Conservation (phyloP, 371 early-diverging fungal species). For the Lichtheimia corymbifera region DNA sequence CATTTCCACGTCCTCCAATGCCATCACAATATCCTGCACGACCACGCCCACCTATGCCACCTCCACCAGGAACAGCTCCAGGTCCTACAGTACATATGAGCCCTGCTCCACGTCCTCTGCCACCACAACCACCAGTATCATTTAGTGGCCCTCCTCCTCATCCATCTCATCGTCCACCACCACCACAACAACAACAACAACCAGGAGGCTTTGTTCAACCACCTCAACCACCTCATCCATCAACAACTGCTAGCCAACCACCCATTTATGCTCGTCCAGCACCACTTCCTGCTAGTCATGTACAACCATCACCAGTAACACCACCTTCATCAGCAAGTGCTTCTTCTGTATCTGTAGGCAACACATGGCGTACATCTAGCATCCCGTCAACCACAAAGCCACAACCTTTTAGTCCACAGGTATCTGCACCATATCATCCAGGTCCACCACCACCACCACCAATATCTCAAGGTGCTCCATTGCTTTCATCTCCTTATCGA, state of each 20-base stretch:
- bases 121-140: neutral
- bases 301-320: neutral
- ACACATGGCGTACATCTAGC: conserved; percentile 13
- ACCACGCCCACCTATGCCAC: conserved; percentile 15
- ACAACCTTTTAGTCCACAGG: conserved; percentile 1
- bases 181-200: conserved; percentile 2
- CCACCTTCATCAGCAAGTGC: conserved; percentile 2
- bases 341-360: conserved; percentile 6
- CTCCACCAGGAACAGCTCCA: conserved; percentile 3
- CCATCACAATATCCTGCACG: conserved; percentile 10
- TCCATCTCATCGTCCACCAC: conserved; percentile 3
- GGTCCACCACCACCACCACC: conserved; percentile 9
- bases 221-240: neutral
- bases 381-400: neutral
- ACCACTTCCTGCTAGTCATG: conserved; percentile 5
- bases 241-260: neutral
- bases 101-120: conserved; percentile 3
- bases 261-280: conserved; percentile 1
- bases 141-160: conserved; percentile 6
- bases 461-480: conserved; percentile 11
- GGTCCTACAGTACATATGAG: conserved; percentile 3
- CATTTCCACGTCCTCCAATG: conserved; percentile 19
- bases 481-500: conserved; percentile 20
- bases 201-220: neutral
- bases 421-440: neutral